Percentiles rank a stretch among this genome's conserved stretches.
Conservation (phyloP, 768 basidiomycete species). For the Exsudoporus frostii region DNA sequence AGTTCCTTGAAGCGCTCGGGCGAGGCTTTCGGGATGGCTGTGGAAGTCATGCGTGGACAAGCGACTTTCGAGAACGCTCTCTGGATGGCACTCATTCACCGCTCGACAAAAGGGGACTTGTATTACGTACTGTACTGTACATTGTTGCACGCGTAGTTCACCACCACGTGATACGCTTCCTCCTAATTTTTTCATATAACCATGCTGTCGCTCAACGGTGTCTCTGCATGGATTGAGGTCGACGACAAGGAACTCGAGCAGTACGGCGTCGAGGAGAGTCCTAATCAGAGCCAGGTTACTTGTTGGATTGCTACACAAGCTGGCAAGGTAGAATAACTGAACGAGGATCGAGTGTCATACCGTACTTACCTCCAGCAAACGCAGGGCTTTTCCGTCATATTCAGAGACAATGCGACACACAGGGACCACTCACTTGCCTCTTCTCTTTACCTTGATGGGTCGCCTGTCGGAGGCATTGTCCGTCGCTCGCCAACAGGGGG, state of each 20-base stretch:
- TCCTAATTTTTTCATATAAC: not conserved
- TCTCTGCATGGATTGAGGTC: slow-evolving; percentile 30
- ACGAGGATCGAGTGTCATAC: not conserved
- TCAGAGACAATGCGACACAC: slow-evolving; percentile 6
- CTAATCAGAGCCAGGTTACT: slow-evolving; percentile 15
- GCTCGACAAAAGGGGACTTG: not conserved
- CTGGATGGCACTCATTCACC: slow-evolving; percentile 1
- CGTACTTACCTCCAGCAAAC: slow-evolving; percentile 1
- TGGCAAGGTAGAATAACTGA: slow-evolving; percentile 20
- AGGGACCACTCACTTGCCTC: slow-evolving; percentile 10
- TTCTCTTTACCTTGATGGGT: slow-evolving; percentile 19
- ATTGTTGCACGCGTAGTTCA: not conserved
- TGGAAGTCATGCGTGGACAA: slow-evolving; percentile 19
- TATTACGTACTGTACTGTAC: no score
- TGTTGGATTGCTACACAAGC: slow-evolving; percentile 30
- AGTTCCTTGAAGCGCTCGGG: slow-evolving; percentile 53
- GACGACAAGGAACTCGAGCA: slow-evolving; percentile 26
- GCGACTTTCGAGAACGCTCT: slow-evolving; percentile 5
- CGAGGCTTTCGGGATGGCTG: slow-evolving; percentile 18
- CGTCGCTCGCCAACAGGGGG: not conserved
- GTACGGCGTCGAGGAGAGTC: slow-evolving; percentile 22
- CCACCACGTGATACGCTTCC: slow-evolving; percentile 19
- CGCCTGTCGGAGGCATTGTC: not conserved
- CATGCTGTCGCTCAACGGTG: slow-evolving; percentile 21
- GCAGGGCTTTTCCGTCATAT: slow-evolving; percentile 28